Base-by-base conservation (phyloP, 306 rosid species). In the Rosa rugosa region DNA sequence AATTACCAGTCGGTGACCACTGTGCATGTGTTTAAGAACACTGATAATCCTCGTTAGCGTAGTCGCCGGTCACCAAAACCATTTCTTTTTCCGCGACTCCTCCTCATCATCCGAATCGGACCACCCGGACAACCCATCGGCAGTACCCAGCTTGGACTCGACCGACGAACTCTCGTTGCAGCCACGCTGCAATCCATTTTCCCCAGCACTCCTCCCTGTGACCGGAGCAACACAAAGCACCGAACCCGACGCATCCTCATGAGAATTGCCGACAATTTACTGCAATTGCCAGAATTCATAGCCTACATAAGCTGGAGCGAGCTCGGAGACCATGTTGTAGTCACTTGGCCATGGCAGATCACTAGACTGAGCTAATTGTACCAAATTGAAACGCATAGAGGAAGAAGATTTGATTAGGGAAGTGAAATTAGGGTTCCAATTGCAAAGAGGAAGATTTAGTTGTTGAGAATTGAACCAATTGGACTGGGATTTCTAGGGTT, bases 271-370 rank as follows among this genome's bases (percentile, higher is more conserved):
- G 96, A 88, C 62, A 82, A 79, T 84, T 76, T 86, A 54, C 78
- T 68, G 77, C 68, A 79, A 77, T 80, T 84, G 46, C 85, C 59
- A 42, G 68, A 79, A 79, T 80, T 89, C 42, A 91, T 73, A 77
- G 96, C n/a, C n/a, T n/a, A n/a, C n/a, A n/a, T 90, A 16, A 96
- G 97, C 90, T 93, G 99, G 23, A 87, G 99, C 45, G 99, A 93
- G 85, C 87, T 90, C 68, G 99, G 98, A 2, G 89, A 86, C 77
- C 88, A 91, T 16, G 96, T 83, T 14, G 92, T 82, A 31, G 83
- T 57, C 78, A 73, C 76, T 87, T 84, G 70, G 97, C 92, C 97
- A 92, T 90, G 74, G n/a, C 67, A 75, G 18, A 17, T 74, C 49
- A 23, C 67, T 2, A 25, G 71, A 71, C 45, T 57, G 77, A 60